Evolutionary conservation across 2,329 filamentous ascomycete species (phyloP).

Genomic region (Arthrobotrys entomopaga): DNA sequence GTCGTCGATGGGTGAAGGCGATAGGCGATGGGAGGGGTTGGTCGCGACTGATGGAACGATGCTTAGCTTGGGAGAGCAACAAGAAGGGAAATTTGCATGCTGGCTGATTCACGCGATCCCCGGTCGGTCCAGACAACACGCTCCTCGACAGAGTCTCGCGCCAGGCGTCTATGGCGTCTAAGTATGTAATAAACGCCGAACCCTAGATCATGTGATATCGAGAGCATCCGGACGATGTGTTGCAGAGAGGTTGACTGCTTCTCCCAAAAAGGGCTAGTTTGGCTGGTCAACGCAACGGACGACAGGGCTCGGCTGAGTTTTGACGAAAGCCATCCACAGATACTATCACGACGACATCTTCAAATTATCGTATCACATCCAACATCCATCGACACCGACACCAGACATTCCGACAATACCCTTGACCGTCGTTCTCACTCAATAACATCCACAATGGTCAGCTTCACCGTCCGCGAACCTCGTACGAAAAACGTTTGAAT

Average conservation of each 20-base stretch:
- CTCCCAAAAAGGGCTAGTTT: slow-evolving; percentile 35
- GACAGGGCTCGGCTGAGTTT: slow-evolving; percentile 11
- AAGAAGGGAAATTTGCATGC: slow-evolving; percentile 42
- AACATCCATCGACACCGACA: slow-evolving; percentile 21
- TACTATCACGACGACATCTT: slow-evolving; percentile 51
- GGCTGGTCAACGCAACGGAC: neutral
- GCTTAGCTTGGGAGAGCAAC: slow-evolving; percentile 12
- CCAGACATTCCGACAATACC: slow-evolving; percentile 13
- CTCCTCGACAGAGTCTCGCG: neutral
- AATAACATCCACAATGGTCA: slow-evolving; percentile 54
- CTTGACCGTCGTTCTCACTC: slow-evolving; percentile 7
- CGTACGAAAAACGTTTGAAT: slow-evolving; percentile 2
- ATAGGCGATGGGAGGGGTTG: slow-evolving; percentile 37
- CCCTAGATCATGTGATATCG: slow-evolving; percentile 34
- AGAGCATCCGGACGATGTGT: slow-evolving; percentile 11
- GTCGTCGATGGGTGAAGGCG: slow-evolving; percentile 26
- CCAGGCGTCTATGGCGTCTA: neutral
- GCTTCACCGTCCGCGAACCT: slow-evolving; percentile 8
- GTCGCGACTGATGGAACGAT: slow-evolving; percentile 33
- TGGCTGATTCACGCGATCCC: slow-evolving; percentile 55
- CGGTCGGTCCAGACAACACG: neutral
- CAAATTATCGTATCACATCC: slow-evolving; percentile 6
- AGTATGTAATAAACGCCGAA: slow-evolving; percentile 2
- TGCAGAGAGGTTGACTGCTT: slow-evolving; percentile 35
- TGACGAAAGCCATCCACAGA: slow-evolving; percentile 46